Base-by-base conservation (phyloP, 23 red algal genomes). In the Rhodosorus marinus region DNA sequence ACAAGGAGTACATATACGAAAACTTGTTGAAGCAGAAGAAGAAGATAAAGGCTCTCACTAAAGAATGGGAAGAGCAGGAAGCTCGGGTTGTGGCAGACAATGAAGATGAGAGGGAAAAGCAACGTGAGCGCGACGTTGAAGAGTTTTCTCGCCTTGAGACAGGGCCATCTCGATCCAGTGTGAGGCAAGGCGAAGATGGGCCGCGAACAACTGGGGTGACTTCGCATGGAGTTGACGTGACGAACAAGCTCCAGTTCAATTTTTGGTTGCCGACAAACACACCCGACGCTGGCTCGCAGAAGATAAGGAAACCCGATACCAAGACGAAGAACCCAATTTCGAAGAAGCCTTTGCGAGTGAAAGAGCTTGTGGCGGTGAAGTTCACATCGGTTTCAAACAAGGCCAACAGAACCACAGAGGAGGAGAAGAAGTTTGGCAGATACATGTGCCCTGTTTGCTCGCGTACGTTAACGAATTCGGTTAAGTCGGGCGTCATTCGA, bases 371-470 rank as follows among this genome's bases (percentile, higher is more conserved):
- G 20, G 8, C 57, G 0, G 59, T 64, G 23, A 14, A 21, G 0
- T 49, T 86, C 28, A 74, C 47, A 15, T 62, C 51, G 20, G 46
- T 54, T 8, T 26, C 53, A 24, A 46, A 50, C 24, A 38, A 62
- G 22, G 50, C 46, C 33, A 6, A 14, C 3, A 31, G 32, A 27
- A 41, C 14, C 29, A 47, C n/a, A 6, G 43, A n/a, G 19, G 17
- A 33, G 8, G 55, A 42, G 32, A 17, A 33, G 30, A 9, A 40
- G 30, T n/a, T 33, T 38, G 41, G 17, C 20, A 31, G 67, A 35
- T 54, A 69, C 69, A 40, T 64, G 30, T 86, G 80, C 27, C 54
- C 80, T 20, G 58, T 86, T 34, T 86, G 80, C 46, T 59, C 54
- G 1, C 28, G 59, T 20, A 47, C 54, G 19, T 43, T 86, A 36